Percentiles rank a stretch among this genome's conserved stretches.
Evolutionary conservation across 805 yeast species (phyloP).

Genomic region (Pichia nakasei): DNA sequence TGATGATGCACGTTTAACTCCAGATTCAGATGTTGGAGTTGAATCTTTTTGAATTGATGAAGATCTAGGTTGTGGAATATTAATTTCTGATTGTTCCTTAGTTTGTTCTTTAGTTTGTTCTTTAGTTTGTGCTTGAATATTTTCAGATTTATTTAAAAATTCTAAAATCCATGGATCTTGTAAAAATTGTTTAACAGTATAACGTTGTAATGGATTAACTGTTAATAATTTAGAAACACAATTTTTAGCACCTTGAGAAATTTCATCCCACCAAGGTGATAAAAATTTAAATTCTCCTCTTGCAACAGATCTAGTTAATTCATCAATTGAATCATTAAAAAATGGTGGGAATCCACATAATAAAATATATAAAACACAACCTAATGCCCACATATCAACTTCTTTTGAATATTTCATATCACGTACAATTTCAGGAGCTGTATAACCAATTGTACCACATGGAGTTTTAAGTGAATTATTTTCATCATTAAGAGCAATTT

Average conservation of each 20-base stretch:
- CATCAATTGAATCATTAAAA: slow-evolving; percentile 73
- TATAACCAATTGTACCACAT: slow-evolving; percentile 97
- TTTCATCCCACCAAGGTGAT: slow-evolving; percentile 88
- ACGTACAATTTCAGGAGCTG: slow-evolving; percentile 95
- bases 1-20: neutral
- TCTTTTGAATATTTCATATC: slow-evolving; percentile 89
- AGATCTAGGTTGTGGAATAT: neutral
- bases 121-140: slow-evolving; percentile 17
- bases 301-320: slow-evolving; percentile 71
- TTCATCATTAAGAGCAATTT: slow-evolving; percentile 66
- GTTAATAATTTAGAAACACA: slow-evolving; percentile 60
- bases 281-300: slow-evolving; percentile 67
- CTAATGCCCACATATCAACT: slow-evolving; percentile 98
- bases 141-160: slow-evolving; percentile 22
- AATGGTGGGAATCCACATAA: slow-evolving; percentile 98
- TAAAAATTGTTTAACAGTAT: slow-evolving; percentile 63
- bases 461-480: slow-evolving; percentile 69
- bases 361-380: slow-evolving; percentile 89
- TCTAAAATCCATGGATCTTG: slow-evolving; percentile 66
- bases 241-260: slow-evolving; percentile 56
- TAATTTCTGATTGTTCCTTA: neutral
- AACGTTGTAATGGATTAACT: slow-evolving; percentile 60
- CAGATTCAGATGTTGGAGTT: neutral
- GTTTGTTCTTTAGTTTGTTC: slow-evolving; percentile 10
- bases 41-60: neutral